Conservation (phyloP, 73 alveolate species). For the Paramecium octaurelia region DNA sequence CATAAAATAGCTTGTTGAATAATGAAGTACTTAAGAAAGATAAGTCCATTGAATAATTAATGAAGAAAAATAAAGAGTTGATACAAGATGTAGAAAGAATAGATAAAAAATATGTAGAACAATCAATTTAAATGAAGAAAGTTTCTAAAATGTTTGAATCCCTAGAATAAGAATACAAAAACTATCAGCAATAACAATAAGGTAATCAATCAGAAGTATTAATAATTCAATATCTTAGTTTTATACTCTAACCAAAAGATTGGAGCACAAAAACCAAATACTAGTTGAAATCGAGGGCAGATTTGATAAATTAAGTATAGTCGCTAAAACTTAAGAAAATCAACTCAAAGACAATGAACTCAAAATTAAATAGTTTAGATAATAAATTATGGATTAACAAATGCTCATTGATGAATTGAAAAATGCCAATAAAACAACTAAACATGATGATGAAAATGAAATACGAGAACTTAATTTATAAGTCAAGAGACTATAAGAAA, state of each 20-base stretch:
- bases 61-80: background rate
- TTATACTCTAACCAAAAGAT: background rate
- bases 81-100: background rate
- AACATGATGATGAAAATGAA: background rate
- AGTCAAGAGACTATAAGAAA: background rate
- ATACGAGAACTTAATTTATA: background rate
- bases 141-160: background rate
- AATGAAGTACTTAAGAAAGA: background rate
- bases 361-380: background rate
- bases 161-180: background rate
- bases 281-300: background rate
- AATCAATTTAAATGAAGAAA: background rate
- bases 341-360: background rate
- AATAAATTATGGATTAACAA: background rate
- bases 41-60: background rate
- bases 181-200: background rate
- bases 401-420: background rate
- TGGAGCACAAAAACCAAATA: background rate
- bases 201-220: constrained; percentile 13
- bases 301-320: background rate
- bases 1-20: background rate
- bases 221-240: background rate
- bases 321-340: background rate
- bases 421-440: background rate
- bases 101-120: background rate